Evolutionary conservation across 2,329 filamentous ascomycete species (phyloP).

Genomic region (Botrytis aclada): DNA sequence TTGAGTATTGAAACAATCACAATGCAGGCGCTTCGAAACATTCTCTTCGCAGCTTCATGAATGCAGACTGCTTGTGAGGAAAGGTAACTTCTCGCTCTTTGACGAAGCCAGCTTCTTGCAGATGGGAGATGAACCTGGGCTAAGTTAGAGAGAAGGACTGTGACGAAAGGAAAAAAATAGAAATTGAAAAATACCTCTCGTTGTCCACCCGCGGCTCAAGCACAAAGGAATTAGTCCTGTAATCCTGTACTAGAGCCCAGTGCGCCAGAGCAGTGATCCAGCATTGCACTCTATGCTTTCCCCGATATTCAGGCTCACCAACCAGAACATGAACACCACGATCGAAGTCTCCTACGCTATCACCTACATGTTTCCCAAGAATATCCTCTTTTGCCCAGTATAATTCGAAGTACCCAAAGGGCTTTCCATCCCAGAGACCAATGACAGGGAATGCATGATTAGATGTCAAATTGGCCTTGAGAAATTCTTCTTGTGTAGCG

Average conservation of each 20-base stretch:
- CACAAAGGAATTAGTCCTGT: slow-evolving; percentile 76
- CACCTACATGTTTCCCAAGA: slow-evolving; percentile 68
- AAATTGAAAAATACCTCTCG: slow-evolving; percentile 59
- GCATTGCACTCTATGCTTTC: slow-evolving; percentile 67
- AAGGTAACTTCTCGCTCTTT: slow-evolving; percentile 85
- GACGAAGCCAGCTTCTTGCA: slow-evolving; percentile 73
- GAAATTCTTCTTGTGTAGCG: slow-evolving; percentile 61
- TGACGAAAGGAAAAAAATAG: neutral
- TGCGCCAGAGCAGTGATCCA: slow-evolving; percentile 90
- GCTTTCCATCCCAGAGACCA: slow-evolving; percentile 89
- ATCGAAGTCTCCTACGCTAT: slow-evolving; percentile 73
- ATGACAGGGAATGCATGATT: slow-evolving; percentile 86
- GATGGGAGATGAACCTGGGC: slow-evolving; percentile 60
- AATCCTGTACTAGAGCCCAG: slow-evolving; percentile 74
- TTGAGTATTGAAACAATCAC: slow-evolving; percentile 22
- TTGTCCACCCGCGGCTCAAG: slow-evolving; percentile 93
- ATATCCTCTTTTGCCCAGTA: slow-evolving; percentile 97
- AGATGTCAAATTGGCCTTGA: slow-evolving; percentile 61
- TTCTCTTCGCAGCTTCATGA: slow-evolving; percentile 77
- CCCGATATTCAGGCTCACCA: slow-evolving; percentile 88
- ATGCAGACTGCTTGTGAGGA: slow-evolving; percentile 87
- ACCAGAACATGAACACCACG: slow-evolving; percentile 84
- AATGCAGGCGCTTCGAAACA: slow-evolving; percentile 68
- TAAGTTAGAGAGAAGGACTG: neutral
- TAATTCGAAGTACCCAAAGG: slow-evolving; percentile 95